Percentiles rank a stretch among this genome's conserved stretches.
phyloP scores from a whole-genome alignment of 1,284 basidiomycete species.

The Cystobasidium slooffiae region DNA sequence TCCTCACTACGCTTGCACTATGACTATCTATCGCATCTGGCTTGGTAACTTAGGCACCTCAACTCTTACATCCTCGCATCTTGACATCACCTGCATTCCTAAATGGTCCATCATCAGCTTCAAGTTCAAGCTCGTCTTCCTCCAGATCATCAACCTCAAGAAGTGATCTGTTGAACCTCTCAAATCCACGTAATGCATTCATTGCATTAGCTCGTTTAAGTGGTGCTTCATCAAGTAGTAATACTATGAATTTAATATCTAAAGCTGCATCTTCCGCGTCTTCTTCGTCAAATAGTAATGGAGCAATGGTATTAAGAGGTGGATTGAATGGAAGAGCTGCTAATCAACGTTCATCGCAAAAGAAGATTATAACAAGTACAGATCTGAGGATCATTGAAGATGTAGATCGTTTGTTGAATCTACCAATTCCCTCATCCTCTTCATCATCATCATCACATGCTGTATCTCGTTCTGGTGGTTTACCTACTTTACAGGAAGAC shows the following conservation, averaged over 20 bases:
- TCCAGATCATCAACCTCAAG: not conserved
- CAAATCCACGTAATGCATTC: conserved; percentile 36
- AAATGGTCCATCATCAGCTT: conserved; percentile 16
- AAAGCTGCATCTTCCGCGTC: conserved; percentile 12
- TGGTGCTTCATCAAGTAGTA: conserved; percentile 1
- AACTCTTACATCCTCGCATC: conserved; percentile 41
- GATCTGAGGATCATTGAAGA: conserved; percentile 45
- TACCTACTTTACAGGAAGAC: conserved; percentile 22
- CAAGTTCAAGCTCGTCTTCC: not conserved
- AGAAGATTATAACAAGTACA: conserved; percentile 13
- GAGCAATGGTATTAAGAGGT: not conserved
- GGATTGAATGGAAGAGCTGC: not conserved
- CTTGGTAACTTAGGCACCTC: conserved; percentile 26
- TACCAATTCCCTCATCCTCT: conserved; percentile 44
- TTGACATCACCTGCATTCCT: conserved; percentile 25
- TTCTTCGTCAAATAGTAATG: not conserved
- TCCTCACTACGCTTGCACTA: no score
- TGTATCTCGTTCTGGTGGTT: conserved; percentile 1
- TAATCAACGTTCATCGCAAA: not conserved
- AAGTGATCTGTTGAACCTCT: conserved; percentile 21
- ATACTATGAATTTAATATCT: not conserved
- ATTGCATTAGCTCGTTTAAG: conserved; percentile 32
- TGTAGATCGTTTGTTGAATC: conserved; percentile 39
- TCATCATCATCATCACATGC: not conserved
- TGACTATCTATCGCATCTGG: not conserved